These are phyloP conservation scores for rapeseed (Brassica napus) DNA, from an alignment of 345 rosid species.

Conservation along the genomic window Da-Ae NC_063436.1:1583501-1584000, in stretches of 20 bases:
- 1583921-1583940: background rate
- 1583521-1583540: conserved; percentile 93
- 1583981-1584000: conserved; percentile 27
- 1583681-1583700: conserved; percentile 23
- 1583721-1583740: background rate
- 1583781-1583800: conserved; percentile 21
- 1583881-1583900: conserved; percentile 23
- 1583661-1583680: background rate
- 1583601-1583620: background rate
- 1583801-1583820: conserved; percentile 24
- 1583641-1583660: background rate
- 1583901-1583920: conserved; percentile 20
- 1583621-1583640: background rate
- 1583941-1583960: conserved; percentile 24
- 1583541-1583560: conserved; percentile 41
- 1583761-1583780: conserved; percentile 18
- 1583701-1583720: background rate
- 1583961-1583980: background rate
- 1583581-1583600: background rate
- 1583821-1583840: conserved; percentile 20
- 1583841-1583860: conserved; percentile 31
- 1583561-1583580: background rate
- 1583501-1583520: conserved; percentile 81
- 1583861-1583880: conserved; percentile 30
- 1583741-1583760: background rate